Base-by-base conservation (phyloP, 352 stramenopile genomes). In the Phytophthora melonis region DNA sequence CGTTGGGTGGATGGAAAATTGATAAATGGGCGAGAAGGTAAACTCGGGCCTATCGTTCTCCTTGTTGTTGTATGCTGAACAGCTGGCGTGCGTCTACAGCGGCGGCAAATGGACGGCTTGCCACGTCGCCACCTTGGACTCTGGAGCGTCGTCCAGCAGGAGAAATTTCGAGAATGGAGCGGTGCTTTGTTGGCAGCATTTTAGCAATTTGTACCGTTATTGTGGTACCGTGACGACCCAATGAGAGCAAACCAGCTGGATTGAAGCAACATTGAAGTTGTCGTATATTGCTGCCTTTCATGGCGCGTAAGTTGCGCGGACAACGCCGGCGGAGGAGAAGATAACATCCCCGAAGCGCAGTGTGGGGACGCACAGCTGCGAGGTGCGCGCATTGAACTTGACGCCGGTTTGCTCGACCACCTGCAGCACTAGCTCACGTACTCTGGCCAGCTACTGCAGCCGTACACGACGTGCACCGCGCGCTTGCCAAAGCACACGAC, bases 81-180 rank as follows among this genome's bases (percentile, higher is more conserved):
- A 52, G 6, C 18, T 47, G 18, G 18, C 14, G n/a, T 55, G 5
- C 32, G 13, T 41, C 30, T 34, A 19, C 41, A 62, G 58, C 57
- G 25, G 36, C 57, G 36, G 36, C 36, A 43, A 43, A 43, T 18
- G 36, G 30, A 65, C 39, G 7, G 47, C 10, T 27, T 72, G 63
- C 58, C 58, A 75, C 69, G 69, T 76, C 19, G 21, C 25, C 36
- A 8, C 43, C 10, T 41, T n/a, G 4, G 32, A 36, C 41, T 32
- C n/a, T 49, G 6, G 43, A 8, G 57, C 62, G 57, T 63, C 41
- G 3, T 3, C 19, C 34, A 39, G 9, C 55, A 75, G 32, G 45
- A 77, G 70, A 78, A 78, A 71, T 75, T 78, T 78, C 71, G 60
- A 75, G 71, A 78, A 78, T 68, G 57, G 5, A 32, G 43, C 39